Evolutionary conservation across 371 early-diverging fungal genomes (phyloP), one percentile per base, ranked within the genome.

Genomic region (Parasitella parasitica): DNA sequence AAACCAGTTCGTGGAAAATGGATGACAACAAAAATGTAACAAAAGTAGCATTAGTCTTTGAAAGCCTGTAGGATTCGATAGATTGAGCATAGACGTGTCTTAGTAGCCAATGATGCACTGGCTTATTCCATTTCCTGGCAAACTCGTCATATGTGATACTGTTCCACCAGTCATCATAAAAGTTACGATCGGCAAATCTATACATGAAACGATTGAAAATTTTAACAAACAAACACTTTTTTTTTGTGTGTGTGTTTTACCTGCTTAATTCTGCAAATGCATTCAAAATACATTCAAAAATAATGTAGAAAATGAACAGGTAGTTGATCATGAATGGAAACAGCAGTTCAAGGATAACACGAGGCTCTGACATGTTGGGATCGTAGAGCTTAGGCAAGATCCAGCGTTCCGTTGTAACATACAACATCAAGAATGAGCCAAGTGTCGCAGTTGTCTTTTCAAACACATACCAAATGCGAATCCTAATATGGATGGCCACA

Each of bases 151-250:
- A 94, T 0, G 91, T 89, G n/a, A 86, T 73, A 63, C 88, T 86
- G 75, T 99, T 99, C 99, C 99, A 99, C 98, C 98, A 99, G 74
- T 97, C 96, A 59, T 94, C 95, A 79, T 98, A 99, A 80, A 98
- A 98, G 65, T 91, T 88, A 43, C 95, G 88, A 71, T 99, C 98
- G n/a, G 97, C 96, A 76, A 97, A 98, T 36, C 89, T 87, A 64
- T 12, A 16, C 13, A 27, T 34, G 20, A 53, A 53, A 53, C 53
- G 30, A 8, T 34, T 53, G 20, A 35, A n/a, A 50, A n/a, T 28
- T 28, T 13, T 37, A 37, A 24, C 13, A 54, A 24, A 24, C 22
- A 37, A 6, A 36, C 8, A 15, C 0, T 12, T 49, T 27, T 27
- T 30, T 30, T 30, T 8, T 30, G 5, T 32, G 13, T 11, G n/a